Base-by-base conservation (phyloP, 768 basidiomycete species). In the Zangia roseola region DNA sequence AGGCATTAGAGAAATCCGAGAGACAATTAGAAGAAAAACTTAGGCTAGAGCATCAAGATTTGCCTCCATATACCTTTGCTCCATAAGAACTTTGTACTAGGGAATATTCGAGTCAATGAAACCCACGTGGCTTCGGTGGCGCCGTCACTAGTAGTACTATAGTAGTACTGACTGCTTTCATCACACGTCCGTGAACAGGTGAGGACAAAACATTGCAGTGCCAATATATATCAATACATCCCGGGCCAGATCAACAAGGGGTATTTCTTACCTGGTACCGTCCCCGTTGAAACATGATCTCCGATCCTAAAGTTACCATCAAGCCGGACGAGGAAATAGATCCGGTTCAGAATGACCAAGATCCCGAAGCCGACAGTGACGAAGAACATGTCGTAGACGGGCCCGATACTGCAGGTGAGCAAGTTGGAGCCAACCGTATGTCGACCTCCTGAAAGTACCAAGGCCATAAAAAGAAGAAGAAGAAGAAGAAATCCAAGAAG, bases 401-500 rank as follows among this genome's bases (percentile, higher is more conserved):
- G 25, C 56, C 55, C n/a, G 46, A 47, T 17, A 38, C 35, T 31
- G 59, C 40, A 50, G 71, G 69, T 71, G 52, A 63, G 67, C 45
- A 43, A 12, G 12, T n/a, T 35, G 12, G 30, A 37, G 17, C 14
- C 12, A 23, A 12, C 37, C 16, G 13, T 21, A 13, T 34, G 34
- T 23, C 34, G 20, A 31, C 28, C 23, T 25, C 28, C 47, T 24
- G 28, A 50, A 39, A 26, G 41, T 26, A 23, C 5, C 30, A 57
- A 75, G 83, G 77, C 19, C 83, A 83, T 45, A 88, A 88, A 65
- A 88, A 83, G 67, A 94, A 92, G 70, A 95, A 95, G 75, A 97
- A 94, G 66, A 92, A 94, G 71, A 95, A 91, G 70, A 94, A 92
- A 68, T 72, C 88, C 50, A 93, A 93, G 72, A 85, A 87, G 75